A percentile compares a stretch with the other conserved stretches of the same genome.
Evolutionary conservation across 495 filamentous ascomycete genomes (phyloP).

Genomic region (Xylaria cubensis): DNA sequence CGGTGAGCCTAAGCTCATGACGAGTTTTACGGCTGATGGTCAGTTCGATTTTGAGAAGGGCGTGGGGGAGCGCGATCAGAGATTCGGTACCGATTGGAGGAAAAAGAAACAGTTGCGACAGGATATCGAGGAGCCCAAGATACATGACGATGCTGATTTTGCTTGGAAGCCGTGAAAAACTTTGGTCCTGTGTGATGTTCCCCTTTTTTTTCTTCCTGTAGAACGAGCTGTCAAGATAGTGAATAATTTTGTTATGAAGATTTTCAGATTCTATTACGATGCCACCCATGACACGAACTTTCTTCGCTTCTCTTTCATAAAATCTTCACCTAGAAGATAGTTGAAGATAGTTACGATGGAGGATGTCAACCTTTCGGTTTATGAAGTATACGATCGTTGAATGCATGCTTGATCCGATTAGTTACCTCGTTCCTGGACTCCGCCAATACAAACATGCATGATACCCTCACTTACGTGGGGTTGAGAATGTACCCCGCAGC

Average conservation of each 20-base stretch:
- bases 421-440: not conserved
- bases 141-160: slow-evolving; percentile 62
- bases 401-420: not conserved
- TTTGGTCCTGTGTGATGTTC: not conserved
- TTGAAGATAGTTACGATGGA: not conserved
- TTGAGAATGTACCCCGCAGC: slow-evolving; percentile 13
- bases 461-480: slow-evolving; percentile 3
- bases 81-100: slow-evolving; percentile 66
- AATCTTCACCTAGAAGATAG: not conserved
- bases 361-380: not conserved
- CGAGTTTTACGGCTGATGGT: slow-evolving; percentile 66
- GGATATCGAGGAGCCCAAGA: slow-evolving; percentile 61
- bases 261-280: not conserved
- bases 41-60: slow-evolving; percentile 65
- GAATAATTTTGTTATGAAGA: not conserved
- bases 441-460: not conserved
- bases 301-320: not conserved
- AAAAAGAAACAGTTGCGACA: slow-evolving; percentile 69
- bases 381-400: not conserved
- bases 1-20: slow-evolving; percentile 79
- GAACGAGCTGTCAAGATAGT: not conserved
- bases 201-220: not conserved
- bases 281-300: not conserved
- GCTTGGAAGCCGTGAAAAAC: slow-evolving; percentile 36
- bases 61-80: slow-evolving; percentile 68